Conservation (phyloP, 176 grass and related monocot species). For the Paspalum notatum region DNA sequence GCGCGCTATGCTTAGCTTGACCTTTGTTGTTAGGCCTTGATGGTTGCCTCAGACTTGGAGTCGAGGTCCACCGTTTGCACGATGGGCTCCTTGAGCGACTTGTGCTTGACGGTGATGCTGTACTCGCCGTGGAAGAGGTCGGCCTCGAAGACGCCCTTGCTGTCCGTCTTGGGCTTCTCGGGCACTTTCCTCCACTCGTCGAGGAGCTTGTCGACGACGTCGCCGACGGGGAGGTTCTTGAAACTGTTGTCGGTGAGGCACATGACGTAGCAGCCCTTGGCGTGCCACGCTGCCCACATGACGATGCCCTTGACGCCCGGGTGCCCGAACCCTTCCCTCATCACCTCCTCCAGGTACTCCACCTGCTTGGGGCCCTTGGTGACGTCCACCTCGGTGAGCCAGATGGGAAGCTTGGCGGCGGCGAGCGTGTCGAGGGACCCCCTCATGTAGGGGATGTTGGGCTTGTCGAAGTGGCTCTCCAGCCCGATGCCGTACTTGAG, state of each 20-base stretch:
- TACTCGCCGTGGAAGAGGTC: conserved; percentile 73
- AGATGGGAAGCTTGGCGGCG: conserved; percentile 59
- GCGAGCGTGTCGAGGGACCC: conserved; percentile 68
- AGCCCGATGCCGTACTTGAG: conserved; percentile 63
- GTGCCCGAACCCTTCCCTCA: conserved; percentile 66
- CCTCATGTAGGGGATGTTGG: conserved; percentile 76
- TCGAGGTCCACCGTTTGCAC: conserved; percentile 48
- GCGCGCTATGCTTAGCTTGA: too few relatives aligned
- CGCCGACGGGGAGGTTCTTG: conserved; percentile 59
- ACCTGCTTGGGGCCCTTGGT: conserved; percentile 41
- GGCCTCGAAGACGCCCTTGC: conserved; percentile 46
- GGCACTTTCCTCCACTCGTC: conserved; percentile 45
- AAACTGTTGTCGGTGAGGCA: conserved; percentile 77
- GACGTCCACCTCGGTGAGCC: conserved; percentile 91
- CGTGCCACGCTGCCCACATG: conserved; percentile 69
- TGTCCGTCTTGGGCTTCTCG: conserved; percentile 39
- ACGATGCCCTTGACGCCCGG: conserved; percentile 69
- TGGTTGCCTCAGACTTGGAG: conserved; percentile 27
- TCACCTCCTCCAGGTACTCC: conserved; percentile 65
- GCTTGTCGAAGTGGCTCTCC: conserved; percentile 66
- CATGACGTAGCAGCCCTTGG: conserved; percentile 63
- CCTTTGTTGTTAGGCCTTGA: not conserved
- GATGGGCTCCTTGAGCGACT: conserved; percentile 31
- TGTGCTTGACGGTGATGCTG: conserved; percentile 46
- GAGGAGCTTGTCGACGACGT: conserved; percentile 66